Base-by-base conservation (phyloP, 1,284 basidiomycete species). In the Moniliophthora roreri region DNA sequence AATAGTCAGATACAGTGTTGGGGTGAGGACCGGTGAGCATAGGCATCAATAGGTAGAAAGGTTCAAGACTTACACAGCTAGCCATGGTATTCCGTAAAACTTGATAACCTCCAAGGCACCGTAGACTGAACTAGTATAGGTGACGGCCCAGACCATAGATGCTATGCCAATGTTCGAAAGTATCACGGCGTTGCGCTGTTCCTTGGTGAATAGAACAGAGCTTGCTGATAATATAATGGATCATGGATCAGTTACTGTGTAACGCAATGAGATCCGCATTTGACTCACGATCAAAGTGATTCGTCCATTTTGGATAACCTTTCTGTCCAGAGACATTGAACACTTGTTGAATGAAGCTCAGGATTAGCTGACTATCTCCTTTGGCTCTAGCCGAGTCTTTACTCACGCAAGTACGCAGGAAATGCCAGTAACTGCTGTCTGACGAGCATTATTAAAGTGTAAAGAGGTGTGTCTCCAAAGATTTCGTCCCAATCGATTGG, bases 341-440 rank as follows among this genome's bases (percentile, higher is more conserved):
- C 4, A 76, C 66, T 65, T 20, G 16, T 20, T n/a, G n/a, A 24
- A 39, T 11, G 23, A 37, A 15, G 16, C 26, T 34, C 15, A 46
- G 4, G 41, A 36, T 36, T 37, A 35, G 23, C 13, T 7, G 48
- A 15, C n/a, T 11, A 4, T 9, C 8, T 40, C 13, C 9, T 5
- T 26, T n/a, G 41, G 18, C 37, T 44, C n/a, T 51, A 45, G n/a
- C 18, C 16, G 18, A 34, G 39, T 16, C 10, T 24, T 8, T 3
- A 62, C 60, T 34, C 41, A 67, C 68, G 66, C 69, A 69, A 53
- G 72, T 87, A 89, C 55, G 79, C 77, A 20, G 74, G 77, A 68
- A 87, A 85, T 24, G 84, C 84, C 26, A 82, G 75, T 8, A 91
- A 72, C 70, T 95, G 92, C 58, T 79, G 77, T 15, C 77, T 72